Evolutionary conservation across 108 stramenopile species (phyloP), one percentile per base, ranked within the genome.

Genomic region (Aurantiochytrium sp.): DNA sequence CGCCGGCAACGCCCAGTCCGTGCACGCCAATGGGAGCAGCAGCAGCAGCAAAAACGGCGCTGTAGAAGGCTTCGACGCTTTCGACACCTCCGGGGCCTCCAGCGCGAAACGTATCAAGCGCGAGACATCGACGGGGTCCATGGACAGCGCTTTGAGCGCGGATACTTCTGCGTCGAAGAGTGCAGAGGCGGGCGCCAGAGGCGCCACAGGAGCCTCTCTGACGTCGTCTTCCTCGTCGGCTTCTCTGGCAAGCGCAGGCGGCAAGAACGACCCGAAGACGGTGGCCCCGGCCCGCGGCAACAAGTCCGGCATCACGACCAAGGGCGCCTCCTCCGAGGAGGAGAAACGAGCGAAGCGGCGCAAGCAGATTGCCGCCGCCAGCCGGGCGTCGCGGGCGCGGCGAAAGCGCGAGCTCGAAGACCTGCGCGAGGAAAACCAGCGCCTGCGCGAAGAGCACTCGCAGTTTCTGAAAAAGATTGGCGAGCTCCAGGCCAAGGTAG

Each of bases 351-450:
- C 59, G 27, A 65, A 65, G 34, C 73, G 73, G 17, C 36, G 73
- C 21, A 48, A 81, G 24, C 73, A 81, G 39, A 48, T 81, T 81
- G 73, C 73, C n/a, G 45, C 39, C n/a, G 73, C 73, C 0, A 81
- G 73, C 73, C 39, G 73, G 17, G 45, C 30, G 21, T 81, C 73
- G 45, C 73, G 73, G 12, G 73, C 39, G 12, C 12, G 45, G 12
- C 39, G 73, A 15, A 81, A 81, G 73, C 73, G 73, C 45, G 73
- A 81, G 32, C 19, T 81, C 10, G 21, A 81, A 24, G 73, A 48
- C 73, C 45, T 81, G 12, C 73, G 73, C 45, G 42, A 81, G 19
- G 73, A 81, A 42, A 81, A 81, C 45, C 42, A 81, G 39, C 73
- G 73, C 45, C 3, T 81, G 39, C 73, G 73, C 10, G 45, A 41